Conservation (phyloP, 257 asterid species). For the Solanum clarkiae region DNA sequence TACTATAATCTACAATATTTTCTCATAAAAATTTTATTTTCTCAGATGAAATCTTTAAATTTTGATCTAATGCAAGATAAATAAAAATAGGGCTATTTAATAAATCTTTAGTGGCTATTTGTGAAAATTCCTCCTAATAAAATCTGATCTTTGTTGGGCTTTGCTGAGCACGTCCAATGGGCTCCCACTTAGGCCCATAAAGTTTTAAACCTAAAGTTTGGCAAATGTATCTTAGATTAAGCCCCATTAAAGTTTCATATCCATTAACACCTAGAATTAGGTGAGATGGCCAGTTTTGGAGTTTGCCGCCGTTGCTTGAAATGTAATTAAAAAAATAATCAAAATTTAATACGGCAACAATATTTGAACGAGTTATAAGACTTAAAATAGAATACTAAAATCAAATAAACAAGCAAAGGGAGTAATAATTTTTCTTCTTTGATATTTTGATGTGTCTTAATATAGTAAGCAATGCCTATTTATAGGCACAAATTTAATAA, state of each 20-base stretch:
- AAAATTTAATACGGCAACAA: background rate
- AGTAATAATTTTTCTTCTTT: too few relatives aligned
- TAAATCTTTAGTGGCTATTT: background rate
- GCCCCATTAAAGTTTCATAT: background rate
- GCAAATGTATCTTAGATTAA: background rate
- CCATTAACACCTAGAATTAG: background rate
- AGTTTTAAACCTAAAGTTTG: background rate
- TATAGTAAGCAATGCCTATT: too few relatives aligned
- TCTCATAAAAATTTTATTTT: background rate
- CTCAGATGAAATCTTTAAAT: background rate
- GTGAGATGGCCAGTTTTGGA: background rate
- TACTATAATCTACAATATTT: background rate
- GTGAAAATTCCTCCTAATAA: too few relatives aligned
- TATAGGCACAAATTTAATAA: too few relatives aligned
- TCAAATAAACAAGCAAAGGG: too few relatives aligned
- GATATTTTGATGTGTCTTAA: too few relatives aligned
- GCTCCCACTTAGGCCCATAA: background rate
- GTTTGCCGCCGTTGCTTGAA: background rate
- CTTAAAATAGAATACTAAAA: too few relatives aligned
- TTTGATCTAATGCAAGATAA: background rate
- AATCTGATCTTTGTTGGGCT: background rate
- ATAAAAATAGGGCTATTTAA: background rate
- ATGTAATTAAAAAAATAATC: background rate
- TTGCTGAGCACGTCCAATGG: background rate
- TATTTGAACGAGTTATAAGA: too few relatives aligned